These are phyloP conservation scores for Capsicum baccatum DNA, from an alignment of 257 asterid species.

Conservation along the genomic window DNA sequence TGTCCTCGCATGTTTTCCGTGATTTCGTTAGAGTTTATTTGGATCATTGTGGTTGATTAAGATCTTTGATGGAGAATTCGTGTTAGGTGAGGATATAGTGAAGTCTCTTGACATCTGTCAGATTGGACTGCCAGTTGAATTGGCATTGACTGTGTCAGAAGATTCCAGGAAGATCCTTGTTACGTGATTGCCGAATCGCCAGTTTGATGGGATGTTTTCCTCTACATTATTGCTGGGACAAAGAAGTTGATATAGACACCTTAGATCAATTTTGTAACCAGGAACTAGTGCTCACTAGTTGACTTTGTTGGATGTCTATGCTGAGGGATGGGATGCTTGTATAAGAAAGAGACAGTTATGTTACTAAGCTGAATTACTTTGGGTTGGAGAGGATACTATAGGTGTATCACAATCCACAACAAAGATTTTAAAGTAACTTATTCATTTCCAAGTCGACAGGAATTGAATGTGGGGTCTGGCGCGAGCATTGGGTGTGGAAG, in stretches of 20 bases:
- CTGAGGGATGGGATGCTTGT: constrained; percentile 24
- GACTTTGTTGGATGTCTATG: constrained; percentile 19
- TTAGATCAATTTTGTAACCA: not conserved
- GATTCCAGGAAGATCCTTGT: not conserved
- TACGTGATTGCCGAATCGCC: not conserved
- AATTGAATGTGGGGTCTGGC: not conserved
- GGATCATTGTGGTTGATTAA: not conserved
- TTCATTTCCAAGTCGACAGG: not conserved
- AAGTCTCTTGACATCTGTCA: not conserved
- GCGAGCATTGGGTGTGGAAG: not conserved
- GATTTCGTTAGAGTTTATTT: not conserved
- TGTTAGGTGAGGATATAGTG: constrained; percentile 6
- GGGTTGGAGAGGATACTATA: not conserved
- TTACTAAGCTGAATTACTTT: not conserved
- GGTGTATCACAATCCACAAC: not conserved
- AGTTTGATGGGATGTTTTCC: constrained; percentile 3
- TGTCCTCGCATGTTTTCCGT: not conserved
- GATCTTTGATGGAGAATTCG: not conserved
- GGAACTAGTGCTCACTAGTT: constrained; percentile 12
- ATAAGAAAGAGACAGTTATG: not conserved
- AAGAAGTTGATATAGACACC: not conserved
- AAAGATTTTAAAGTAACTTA: not conserved
- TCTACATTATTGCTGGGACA: not conserved
- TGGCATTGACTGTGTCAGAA: not conserved
- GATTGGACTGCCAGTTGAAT: not conserved